phyloP scores from a whole-genome alignment of 495 filamentous ascomycete species.

The Xylaria palmicola region DNA sequence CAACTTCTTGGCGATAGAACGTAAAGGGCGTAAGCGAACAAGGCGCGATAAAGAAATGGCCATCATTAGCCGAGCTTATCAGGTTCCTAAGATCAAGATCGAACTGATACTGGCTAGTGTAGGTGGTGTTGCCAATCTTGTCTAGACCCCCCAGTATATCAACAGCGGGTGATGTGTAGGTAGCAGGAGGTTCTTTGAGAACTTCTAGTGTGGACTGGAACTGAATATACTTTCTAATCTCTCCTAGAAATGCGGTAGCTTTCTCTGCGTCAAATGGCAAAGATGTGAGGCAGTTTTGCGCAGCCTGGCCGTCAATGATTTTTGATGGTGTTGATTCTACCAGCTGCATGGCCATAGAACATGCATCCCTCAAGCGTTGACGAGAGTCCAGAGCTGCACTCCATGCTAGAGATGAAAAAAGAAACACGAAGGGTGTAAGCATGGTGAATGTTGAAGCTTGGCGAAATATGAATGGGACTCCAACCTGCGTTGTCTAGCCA shows the following conservation, averaged over 20 bases:
- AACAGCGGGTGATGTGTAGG: slow-evolving; percentile 36
- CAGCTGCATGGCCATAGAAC: neutral
- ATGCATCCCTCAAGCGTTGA: neutral
- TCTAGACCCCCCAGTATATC: slow-evolving; percentile 43
- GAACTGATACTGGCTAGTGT: slow-evolving; percentile 52
- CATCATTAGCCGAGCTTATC: slow-evolving; percentile 48
- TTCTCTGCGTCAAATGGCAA: neutral
- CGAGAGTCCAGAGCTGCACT: neutral
- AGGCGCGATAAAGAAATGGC: slow-evolving; percentile 39
- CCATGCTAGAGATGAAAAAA: neutral
- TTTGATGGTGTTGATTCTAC: neutral
- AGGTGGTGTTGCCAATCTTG: slow-evolving; percentile 34
- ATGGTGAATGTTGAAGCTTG: neutral
- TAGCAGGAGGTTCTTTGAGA: slow-evolving; percentile 42
- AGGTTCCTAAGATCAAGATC: slow-evolving; percentile 43
- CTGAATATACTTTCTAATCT: slow-evolving; percentile 4
- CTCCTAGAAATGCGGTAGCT: neutral
- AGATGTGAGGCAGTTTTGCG: neutral
- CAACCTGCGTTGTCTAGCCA: neutral
- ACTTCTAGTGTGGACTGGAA: slow-evolving; percentile 42
- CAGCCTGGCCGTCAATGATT: slow-evolving; percentile 3
- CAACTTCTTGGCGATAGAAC: neutral
- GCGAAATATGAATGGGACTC: neutral
- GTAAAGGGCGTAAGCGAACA: slow-evolving; percentile 2
- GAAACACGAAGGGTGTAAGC: neutral